Conservation (phyloP, 768 basidiomycete species). For the Podaxis sp. region DNA sequence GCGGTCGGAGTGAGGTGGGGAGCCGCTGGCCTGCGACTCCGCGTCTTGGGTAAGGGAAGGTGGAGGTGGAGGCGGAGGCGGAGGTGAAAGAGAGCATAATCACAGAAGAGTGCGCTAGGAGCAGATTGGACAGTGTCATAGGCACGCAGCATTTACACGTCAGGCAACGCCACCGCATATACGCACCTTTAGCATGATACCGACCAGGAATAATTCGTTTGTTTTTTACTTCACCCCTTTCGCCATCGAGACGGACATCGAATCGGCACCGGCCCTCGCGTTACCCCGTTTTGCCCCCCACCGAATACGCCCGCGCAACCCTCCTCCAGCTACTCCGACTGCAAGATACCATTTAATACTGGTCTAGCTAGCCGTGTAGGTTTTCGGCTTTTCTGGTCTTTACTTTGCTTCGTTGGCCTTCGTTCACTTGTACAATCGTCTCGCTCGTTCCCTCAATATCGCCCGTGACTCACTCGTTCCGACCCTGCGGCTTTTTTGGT, state of each 20-base stretch:
- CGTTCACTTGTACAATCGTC: background rate
- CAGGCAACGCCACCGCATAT: background rate
- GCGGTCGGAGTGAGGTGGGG: slow-evolving; percentile 33
- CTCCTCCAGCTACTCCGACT: background rate
- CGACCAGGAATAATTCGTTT: background rate
- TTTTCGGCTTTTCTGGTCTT: too few relatives aligned
- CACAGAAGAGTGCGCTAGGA: background rate
- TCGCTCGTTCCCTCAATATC: background rate
- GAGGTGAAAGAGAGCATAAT: background rate
- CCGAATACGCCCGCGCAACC: background rate
- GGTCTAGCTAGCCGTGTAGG: too few relatives aligned
- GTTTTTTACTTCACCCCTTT: background rate
- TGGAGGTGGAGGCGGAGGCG: background rate
- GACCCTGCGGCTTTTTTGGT: background rate
- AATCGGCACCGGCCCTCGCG: background rate
- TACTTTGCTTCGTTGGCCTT: too few relatives aligned
- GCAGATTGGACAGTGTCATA: background rate
- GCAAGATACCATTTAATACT: background rate
- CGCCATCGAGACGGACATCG: background rate
- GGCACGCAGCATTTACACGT: background rate
- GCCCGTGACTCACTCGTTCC: background rate
- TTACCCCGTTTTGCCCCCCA: too few relatives aligned
- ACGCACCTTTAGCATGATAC: background rate
- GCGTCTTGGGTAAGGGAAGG: background rate
- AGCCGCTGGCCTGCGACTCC: background rate